Percentiles rank a stretch among this genome's conserved stretches.
Conservation (phyloP, 2,329 filamentous ascomycete genomes). For the Phoma sp. region DNA sequence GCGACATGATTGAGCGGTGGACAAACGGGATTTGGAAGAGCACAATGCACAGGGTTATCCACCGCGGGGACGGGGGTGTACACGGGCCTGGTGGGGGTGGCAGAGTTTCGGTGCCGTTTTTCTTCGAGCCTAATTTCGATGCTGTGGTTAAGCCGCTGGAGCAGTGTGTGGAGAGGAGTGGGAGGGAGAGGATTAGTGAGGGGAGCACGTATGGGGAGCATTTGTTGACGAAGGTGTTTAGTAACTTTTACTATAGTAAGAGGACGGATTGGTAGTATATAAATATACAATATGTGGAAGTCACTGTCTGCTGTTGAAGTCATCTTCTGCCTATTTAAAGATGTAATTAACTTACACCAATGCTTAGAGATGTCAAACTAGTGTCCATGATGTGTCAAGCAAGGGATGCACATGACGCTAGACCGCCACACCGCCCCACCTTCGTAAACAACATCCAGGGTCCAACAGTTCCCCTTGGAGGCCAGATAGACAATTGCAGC, state of each 20-base stretch:
- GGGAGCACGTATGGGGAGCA: constrained; percentile 53
- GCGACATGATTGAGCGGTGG: constrained; percentile 59
- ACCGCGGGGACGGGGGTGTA: constrained; percentile 27
- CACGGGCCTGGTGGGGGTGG: constrained; percentile 37
- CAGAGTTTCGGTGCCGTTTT: constrained; percentile 57
- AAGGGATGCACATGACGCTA: constrained; percentile 12
- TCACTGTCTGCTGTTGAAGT: too few relatives aligned
- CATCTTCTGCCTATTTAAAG: too few relatives aligned
- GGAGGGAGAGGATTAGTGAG: constrained; percentile 38
- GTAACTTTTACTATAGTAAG: constrained; percentile 51
- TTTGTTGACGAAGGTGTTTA: constrained; percentile 51
- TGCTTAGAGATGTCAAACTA: too few relatives aligned
- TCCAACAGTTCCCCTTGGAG: constrained; percentile 32
- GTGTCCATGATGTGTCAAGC: not conserved
- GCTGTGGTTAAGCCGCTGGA: constrained; percentile 49
- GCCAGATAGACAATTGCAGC: constrained; percentile 36
- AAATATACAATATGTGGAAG: too few relatives aligned
- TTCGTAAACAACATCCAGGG: constrained; percentile 29
- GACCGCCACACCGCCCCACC: constrained; percentile 10
- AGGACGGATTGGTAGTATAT: constrained; percentile 36
- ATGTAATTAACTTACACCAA: too few relatives aligned
- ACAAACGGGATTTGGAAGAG: constrained; percentile 54
- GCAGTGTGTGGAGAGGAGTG: constrained; percentile 47
- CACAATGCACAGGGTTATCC: constrained; percentile 57
- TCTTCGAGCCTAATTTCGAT: constrained; percentile 57